Conservation (phyloP, 805 yeast species). For the Alloascoidea africana region DNA sequence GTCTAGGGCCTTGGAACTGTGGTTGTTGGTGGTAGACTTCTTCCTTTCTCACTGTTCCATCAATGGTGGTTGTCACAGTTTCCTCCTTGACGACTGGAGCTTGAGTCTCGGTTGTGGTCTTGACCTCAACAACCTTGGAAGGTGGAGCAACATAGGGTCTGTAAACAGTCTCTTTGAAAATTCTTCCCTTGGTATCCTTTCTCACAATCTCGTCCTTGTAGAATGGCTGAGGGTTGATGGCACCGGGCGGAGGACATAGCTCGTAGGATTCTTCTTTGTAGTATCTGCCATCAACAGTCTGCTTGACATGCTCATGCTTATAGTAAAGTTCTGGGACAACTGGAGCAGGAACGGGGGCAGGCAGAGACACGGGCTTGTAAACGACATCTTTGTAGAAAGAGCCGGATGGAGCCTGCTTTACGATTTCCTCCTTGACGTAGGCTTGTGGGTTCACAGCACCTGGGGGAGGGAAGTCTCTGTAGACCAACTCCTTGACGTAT, state of each 20-base stretch:
- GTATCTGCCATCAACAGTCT: neutral
- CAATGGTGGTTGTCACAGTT: neutral
- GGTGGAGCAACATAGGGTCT: neutral
- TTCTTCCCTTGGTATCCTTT: no score
- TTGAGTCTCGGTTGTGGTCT: neutral
- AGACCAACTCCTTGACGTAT: neutral
- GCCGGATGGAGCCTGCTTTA: neutral
- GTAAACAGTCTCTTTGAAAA: neutral
- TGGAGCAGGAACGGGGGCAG: neutral
- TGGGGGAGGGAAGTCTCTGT: neutral
- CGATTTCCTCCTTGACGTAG: neutral
- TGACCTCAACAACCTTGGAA: neutral
- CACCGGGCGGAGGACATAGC: neutral
- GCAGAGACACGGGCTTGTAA: neutral
- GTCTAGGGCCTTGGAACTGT: neutral
- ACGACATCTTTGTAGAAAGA: neutral
- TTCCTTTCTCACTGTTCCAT: neutral
- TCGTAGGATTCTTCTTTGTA: conserved; percentile 1
- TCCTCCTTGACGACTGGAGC: neutral
- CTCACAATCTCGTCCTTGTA: neutral
- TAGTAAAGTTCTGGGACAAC: no score
- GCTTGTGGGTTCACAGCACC: neutral
- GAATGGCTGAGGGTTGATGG: neutral
- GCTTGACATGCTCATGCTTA: neutral
- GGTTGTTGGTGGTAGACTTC: neutral